Conservation (phyloP, 495 filamentous ascomycete genomes). For the Parathielavia appendiculata region DNA sequence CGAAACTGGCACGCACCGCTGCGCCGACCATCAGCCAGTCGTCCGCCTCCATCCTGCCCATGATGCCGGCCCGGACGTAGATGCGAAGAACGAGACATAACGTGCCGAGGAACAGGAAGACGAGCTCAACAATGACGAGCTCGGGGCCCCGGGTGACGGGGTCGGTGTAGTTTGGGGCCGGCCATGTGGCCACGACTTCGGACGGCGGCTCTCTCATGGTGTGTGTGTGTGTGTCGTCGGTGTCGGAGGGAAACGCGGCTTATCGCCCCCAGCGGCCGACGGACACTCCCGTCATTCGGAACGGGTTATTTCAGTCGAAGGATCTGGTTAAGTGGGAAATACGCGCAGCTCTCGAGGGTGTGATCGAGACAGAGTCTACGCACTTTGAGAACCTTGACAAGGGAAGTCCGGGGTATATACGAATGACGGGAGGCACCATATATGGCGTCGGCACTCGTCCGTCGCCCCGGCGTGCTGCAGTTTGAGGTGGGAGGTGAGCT, state of each 20-base stretch:
- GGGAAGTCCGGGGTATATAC: no score
- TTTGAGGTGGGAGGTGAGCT: no score
- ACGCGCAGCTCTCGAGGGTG: no score
- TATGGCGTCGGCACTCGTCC: no score
- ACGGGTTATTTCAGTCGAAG: no score
- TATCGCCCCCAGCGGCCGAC: not conserved
- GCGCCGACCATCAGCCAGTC: conserved; percentile 32
- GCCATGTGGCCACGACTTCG: conserved; percentile 46
- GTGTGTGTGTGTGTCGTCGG: not conserved
- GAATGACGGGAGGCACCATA: no score
- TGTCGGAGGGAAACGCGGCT: not conserved
- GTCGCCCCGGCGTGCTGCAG: not conserved
- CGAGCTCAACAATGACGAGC: conserved; percentile 26
- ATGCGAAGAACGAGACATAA: conserved; percentile 23
- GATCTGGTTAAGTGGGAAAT: no score
- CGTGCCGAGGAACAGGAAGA: conserved; percentile 19
- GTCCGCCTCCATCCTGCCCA: conserved; percentile 23
- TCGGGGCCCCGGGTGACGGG: conserved; percentile 46
- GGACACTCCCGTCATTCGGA: no score
- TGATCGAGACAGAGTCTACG: no score
- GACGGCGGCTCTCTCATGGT: conserved; percentile 45
- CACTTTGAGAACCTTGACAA: no score
- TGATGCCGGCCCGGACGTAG: conserved; percentile 20
- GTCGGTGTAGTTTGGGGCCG: conserved; percentile 51
- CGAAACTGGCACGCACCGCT: conserved; percentile 15